Evolutionary conservation across 352 stramenopile species (phyloP), one percentile per base, ranked within the genome.

Genomic region (Phytophthora sansomeana): DNA sequence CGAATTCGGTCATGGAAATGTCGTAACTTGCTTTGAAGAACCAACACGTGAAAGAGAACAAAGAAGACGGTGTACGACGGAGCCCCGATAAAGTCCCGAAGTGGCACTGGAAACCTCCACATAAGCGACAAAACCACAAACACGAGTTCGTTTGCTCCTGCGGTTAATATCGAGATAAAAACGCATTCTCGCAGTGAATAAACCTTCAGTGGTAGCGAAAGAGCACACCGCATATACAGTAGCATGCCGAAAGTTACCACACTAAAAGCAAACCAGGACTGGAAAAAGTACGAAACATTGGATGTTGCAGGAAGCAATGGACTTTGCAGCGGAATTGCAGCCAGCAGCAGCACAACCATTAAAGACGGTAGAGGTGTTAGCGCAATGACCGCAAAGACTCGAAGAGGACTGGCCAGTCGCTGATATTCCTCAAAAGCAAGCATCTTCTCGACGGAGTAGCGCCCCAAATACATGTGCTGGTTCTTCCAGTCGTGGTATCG

Each of bases 391-490:
- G 49, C 50, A 11, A 52, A 43, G 4, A 75, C 67, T 10, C 52
- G 62, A 0, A 41, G 19, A 2, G 11, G 26, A 28, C 51, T 72
- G 0, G 32, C 17, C 5, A 51, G 43, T 4, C 48, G 30, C 38
- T 62, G 65, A 58, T 72, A 72, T 16, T 63, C 29, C 29, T 69
- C 46, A 41, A 75, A 72, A 11, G 56, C 42, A 13, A 63, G 50
- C 35, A 75, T 36, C 43, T 75, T 72, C 30, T 72, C 50, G 42
- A 75, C 47, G 1, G 67, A 72, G 42, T 72, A 75, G 13, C 63
- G 63, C 8, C 63, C 63, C 0, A 72, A 42, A 28, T 68, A 59
- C 16, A 49, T 49, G 29, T 68, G 58, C 6, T 41, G 38, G n/a
- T 28, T 72, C 17, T 64, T 64, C 21, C 47, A 58, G 9, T 63